These are phyloP conservation scores for Daedaleopsis nitida DNA, from an alignment of 768 basidiomycete genomes.

Conservation along the genomic window DNA sequence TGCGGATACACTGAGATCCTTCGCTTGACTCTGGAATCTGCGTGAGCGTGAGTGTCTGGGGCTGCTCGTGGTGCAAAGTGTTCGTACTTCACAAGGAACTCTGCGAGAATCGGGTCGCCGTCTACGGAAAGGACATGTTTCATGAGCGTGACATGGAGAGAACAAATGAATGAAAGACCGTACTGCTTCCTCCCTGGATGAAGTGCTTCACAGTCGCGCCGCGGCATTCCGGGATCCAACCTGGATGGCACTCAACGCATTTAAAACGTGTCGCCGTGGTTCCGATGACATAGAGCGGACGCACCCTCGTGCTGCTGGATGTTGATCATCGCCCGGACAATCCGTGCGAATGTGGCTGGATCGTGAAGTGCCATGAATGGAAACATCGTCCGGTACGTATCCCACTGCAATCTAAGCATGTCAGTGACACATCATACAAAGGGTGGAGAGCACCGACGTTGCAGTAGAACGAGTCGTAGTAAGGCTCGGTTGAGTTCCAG, in stretches of 20 bases:
- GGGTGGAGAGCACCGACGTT: conserved; percentile 44
- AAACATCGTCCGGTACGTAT: conserved; percentile 64
- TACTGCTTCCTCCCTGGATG: conserved; percentile 65
- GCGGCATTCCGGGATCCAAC: conserved; percentile 70
- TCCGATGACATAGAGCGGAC: neutral
- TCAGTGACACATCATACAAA: neutral
- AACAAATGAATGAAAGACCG: conserved; percentile 26
- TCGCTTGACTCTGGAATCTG: conserved; percentile 55
- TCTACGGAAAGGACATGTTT: conserved; percentile 36
- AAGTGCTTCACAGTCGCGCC: conserved; percentile 53
- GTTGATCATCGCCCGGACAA: conserved; percentile 67
- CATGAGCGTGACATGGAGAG: neutral
- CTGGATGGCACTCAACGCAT: conserved; percentile 30
- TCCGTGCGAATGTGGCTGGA: conserved; percentile 56
- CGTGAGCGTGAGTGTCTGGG: neutral
- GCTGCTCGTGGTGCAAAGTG: neutral
- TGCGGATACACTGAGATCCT: conserved; percentile 47
- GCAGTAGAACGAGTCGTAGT: conserved; percentile 69
- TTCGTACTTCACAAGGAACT: conserved; percentile 64
- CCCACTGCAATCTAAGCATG: conserved; percentile 46
- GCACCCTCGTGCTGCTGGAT: conserved; percentile 68
- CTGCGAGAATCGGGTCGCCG: conserved; percentile 62
- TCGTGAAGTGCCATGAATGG: conserved; percentile 67
- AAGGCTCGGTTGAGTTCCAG: conserved; percentile 66
- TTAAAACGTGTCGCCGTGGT: neutral